phyloP scores from a whole-genome alignment of 2,329 filamentous ascomycete species.

The Colletotrichum musae region DNA sequence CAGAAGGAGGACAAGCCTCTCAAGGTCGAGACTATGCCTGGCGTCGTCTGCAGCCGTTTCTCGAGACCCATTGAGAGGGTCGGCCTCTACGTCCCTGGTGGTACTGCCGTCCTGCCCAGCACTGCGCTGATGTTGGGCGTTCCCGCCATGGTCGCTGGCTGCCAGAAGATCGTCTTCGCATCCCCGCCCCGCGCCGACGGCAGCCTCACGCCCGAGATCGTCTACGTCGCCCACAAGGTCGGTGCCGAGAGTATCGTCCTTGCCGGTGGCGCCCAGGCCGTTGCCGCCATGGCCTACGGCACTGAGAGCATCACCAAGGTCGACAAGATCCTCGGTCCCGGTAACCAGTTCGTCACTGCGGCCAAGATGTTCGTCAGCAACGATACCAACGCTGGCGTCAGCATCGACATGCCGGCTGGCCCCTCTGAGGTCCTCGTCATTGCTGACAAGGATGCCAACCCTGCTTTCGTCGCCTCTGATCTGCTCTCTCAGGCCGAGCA shows the following conservation, averaged over 20 bases:
- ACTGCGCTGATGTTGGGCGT: constrained; percentile 99
- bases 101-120: constrained; percentile 95
- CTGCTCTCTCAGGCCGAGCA: constrained; percentile 97
- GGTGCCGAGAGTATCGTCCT: constrained; percentile 96
- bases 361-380: constrained; percentile 99
- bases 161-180: constrained; percentile 93
- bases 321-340: constrained; percentile 97
- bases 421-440: constrained; percentile 98
- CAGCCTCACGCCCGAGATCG: constrained; percentile 94
- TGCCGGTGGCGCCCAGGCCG: constrained; percentile 93
- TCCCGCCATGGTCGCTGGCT: constrained; percentile 96
- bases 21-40: constrained; percentile 96
- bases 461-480: constrained; percentile 95
- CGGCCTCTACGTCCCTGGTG: constrained; percentile 95
- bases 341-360: constrained; percentile 98
- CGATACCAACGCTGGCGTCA: constrained; percentile 93
- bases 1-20: constrained; percentile 89
- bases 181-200: constrained; percentile 92
- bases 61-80: constrained; percentile 93
- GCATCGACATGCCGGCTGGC: constrained; percentile 98
- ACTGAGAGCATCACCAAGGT: constrained; percentile 96
- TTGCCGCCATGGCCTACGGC: constrained; percentile 97
- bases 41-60: constrained; percentile 94
- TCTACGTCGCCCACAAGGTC: constrained; percentile 97
- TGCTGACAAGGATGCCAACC: constrained; percentile 89